phyloP scores from a whole-genome alignment of 805 yeast species.

The Candida schatavii region DNA sequence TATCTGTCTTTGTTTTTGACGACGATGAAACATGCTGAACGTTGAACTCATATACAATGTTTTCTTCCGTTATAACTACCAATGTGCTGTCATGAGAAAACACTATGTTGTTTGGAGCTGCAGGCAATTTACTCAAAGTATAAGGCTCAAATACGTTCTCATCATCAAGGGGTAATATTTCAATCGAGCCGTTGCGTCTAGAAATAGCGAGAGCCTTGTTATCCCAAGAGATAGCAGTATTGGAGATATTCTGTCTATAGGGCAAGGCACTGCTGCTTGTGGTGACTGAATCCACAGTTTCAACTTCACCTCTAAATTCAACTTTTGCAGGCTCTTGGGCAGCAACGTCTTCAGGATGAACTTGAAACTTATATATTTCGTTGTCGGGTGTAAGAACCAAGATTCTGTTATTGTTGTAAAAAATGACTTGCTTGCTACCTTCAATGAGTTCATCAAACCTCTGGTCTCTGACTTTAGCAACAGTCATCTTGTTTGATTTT shows the following conservation, averaged over 20 bases:
- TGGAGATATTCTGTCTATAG: slow-evolving; percentile 48
- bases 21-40: slow-evolving; percentile 14
- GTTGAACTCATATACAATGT: slow-evolving; percentile 69
- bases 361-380: slow-evolving; percentile 46
- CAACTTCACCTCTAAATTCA: slow-evolving; percentile 44
- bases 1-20: slow-evolving; percentile 9
- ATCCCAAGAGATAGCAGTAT: slow-evolving; percentile 47
- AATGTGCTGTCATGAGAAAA: slow-evolving; percentile 53
- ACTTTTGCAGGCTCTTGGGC: too few relatives aligned
- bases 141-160: slow-evolving; percentile 18
- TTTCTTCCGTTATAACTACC: slow-evolving; percentile 68
- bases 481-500: slow-evolving; percentile 39
- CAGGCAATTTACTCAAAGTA: slow-evolving; percentile 57
- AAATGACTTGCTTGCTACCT: slow-evolving; percentile 57
- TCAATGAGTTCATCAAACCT: slow-evolving; percentile 36
- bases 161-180: slow-evolving; percentile 36
- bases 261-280: neutral
- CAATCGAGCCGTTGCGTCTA: slow-evolving; percentile 65
- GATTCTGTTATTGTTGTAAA: slow-evolving; percentile 42
- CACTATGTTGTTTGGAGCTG: slow-evolving; percentile 58
- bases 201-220: slow-evolving; percentile 52
- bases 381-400: slow-evolving; percentile 59
- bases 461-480: slow-evolving; percentile 51
- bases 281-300: slow-evolving; percentile 13
- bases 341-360: slow-evolving; percentile 34